Evolutionary conservation across 352 stramenopile genomes (phyloP).

Genomic region (Globisporangium alternatum): DNA sequence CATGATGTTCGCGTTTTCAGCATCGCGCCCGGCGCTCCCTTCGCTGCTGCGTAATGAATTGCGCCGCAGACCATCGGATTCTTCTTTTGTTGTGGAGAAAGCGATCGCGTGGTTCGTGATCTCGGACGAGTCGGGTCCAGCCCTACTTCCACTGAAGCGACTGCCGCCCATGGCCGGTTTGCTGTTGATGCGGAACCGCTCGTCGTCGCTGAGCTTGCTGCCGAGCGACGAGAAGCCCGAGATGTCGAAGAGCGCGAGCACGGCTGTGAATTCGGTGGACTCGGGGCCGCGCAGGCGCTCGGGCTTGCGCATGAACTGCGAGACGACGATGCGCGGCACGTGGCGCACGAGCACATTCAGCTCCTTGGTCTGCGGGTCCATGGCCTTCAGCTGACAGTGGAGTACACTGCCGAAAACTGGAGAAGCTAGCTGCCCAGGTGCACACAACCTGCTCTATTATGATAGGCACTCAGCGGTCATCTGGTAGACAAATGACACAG

Average conservation of each 20-base stretch:
- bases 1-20: conserved; percentile 19
- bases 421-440: too few species aligned
- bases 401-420: too few species aligned
- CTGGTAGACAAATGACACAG: too few species aligned
- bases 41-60: conserved; percentile 10
- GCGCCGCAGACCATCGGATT: not conserved
- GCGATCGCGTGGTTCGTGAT: not conserved
- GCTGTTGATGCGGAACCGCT: conserved; percentile 40
- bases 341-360: conserved; percentile 61
- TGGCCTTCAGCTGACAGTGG: not conserved
- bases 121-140: not conserved
- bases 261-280: conserved; percentile 44
- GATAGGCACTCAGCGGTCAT: too few species aligned
- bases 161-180: not conserved
- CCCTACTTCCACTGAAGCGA: not conserved
- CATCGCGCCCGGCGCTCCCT: conserved; percentile 5
- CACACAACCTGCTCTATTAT: too few species aligned
- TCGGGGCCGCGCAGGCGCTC: conserved; percentile 49
- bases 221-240: conserved; percentile 84
- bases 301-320: conserved; percentile 45
- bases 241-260: conserved; percentile 84
- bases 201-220: conserved; percentile 63
- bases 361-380: conserved; percentile 49
- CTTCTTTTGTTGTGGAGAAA: not conserved
- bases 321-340: conserved; percentile 74